Conservation (phyloP, 148 eudicot species). For the Spergularia bocconei region DNA sequence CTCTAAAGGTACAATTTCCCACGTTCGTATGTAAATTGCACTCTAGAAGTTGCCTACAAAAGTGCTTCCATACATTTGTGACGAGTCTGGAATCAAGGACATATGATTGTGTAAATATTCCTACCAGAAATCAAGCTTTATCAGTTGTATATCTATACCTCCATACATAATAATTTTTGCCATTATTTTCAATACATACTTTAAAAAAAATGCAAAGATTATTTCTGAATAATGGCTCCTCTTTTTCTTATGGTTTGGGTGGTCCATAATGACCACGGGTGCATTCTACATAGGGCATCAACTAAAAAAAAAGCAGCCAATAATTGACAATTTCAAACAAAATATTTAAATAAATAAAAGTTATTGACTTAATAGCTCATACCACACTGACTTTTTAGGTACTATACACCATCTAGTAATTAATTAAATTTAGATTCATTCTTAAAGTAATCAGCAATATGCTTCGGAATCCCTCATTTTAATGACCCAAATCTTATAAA, state of each 20-base stretch:
- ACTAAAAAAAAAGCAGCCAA: slow-evolving; percentile 23
- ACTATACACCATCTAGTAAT: slow-evolving; percentile 13
- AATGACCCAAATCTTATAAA: slow-evolving; percentile 16
- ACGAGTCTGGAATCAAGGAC: slow-evolving; percentile 1
- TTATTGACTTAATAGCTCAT: slow-evolving; percentile 5
- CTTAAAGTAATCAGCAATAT: slow-evolving; percentile 17
- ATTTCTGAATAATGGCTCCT: slow-evolving; percentile 10
- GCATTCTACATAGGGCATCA: slow-evolving; percentile 28
- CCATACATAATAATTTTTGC: not conserved
- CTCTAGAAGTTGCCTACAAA: no score
- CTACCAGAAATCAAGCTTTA: not conserved
- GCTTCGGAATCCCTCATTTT: slow-evolving; percentile 25
- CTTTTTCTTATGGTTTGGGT: slow-evolving; percentile 18
- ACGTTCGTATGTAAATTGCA: no score
- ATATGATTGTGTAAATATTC: slow-evolving; percentile 3
- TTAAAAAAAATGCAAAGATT: not conserved
- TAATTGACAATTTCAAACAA: slow-evolving; percentile 14
- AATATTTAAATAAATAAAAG: slow-evolving; percentile 7
- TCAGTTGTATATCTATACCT: not conserved
- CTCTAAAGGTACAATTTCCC: no score
- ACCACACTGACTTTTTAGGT: slow-evolving; percentile 25
- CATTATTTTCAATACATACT: not conserved
- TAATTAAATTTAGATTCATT: slow-evolving; percentile 1
- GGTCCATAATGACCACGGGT: slow-evolving; percentile 23
- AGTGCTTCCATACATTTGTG: not conserved